Evolutionary conservation across 1,139 yeast genomes (phyloP).

Genomic region (Sporopachydermia cereana): DNA sequence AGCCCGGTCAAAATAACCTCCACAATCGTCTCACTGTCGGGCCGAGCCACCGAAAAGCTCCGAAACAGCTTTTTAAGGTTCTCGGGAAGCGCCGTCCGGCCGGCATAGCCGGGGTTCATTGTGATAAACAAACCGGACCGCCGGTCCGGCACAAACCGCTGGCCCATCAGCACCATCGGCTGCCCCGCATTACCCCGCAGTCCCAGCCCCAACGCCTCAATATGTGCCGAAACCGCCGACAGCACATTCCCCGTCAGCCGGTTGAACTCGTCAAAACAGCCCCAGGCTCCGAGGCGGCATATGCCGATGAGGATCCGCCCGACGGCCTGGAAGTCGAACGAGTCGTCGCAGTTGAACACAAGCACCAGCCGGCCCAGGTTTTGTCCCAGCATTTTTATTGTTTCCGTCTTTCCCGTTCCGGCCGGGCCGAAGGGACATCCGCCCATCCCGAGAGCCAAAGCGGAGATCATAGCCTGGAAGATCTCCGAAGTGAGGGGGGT

Average conservation of each 20-base stretch:
- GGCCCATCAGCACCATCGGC: constrained; percentile 39
- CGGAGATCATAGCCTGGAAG: constrained; percentile 61
- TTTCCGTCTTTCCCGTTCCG: constrained; percentile 94
- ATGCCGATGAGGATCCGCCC: constrained; percentile 71
- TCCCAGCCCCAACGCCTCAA: constrained; percentile 59
- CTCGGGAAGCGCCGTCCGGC: constrained; percentile 76
- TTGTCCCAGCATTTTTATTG: constrained; percentile 75
- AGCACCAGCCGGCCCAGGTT: constrained; percentile 71
- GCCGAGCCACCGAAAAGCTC: constrained; percentile 60
- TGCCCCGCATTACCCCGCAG: constrained; percentile 19
- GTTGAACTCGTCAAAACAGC: constrained; percentile 93
- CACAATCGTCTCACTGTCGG: constrained; percentile 60
- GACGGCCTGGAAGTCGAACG: constrained; percentile 75
- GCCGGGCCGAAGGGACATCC: constrained; percentile 96
- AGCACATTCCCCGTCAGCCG: constrained; percentile 60
- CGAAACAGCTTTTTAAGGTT: constrained; percentile 73
- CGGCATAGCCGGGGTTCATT: constrained; percentile 85
- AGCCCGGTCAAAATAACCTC: constrained; percentile 64
- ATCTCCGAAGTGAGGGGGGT: constrained; percentile 65
- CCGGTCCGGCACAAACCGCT: constrained; percentile 30
- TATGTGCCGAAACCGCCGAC: constrained; percentile 78
- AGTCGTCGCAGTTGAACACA: constrained; percentile 86
- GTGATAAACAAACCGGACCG: constrained; percentile 77
- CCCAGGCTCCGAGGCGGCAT: constrained; percentile 89
- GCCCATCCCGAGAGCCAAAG: constrained; percentile 65